Base-by-base conservation (phyloP, 257 asterid genomes). In the Coffea canephora region DNA sequence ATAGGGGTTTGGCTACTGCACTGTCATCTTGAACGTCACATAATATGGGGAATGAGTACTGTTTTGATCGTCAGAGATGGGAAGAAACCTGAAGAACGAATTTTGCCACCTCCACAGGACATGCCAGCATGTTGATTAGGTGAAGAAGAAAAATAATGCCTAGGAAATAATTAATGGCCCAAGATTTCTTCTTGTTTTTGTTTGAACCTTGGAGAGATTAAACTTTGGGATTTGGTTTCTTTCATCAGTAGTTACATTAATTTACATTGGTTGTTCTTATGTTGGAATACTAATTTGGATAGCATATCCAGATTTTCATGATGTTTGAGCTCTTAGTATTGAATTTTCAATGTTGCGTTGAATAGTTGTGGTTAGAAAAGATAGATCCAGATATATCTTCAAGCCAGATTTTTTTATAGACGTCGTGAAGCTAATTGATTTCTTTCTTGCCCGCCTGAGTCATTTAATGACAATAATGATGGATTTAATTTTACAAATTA, bases 1-100 rank as follows among this genome's bases (percentile, higher is more conserved):
- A 46, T 34, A 81, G 81, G 84, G 11, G 84, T 76, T 0, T 81
- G 81, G 84, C 11, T 46, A 46, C 8, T 46, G 50, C 50, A 46
- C 50, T 46, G 50, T 46, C 50, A 46, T 46, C 50, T 75, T 76
- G 5, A 19, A 62, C 78, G 81, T 9, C 84, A 81, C 27, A 5
- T 64, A 2, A 2, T 50, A 23, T 76, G 80, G 73, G 78, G 84
- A 5, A 61, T 81, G 80, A 25, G 23, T 31, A 69, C 64, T 10
- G 80, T 71, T 6, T 69, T 81, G 73, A 61, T 81, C 3, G 80
- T 69, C 21, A 43, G n/a, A 59, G 45, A 81, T n/a, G 84, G 81
- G 13, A 46, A 81, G 34, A 54, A 50, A 4, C 67, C 67, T 8
- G 9, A 57, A 19, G 76, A 75, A 31, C 16, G 43, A 10, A 9